Evolutionary conservation across 345 rosid genomes (phyloP), one percentile per base, ranked within the genome.

Genomic region (Clausena lansium): DNA sequence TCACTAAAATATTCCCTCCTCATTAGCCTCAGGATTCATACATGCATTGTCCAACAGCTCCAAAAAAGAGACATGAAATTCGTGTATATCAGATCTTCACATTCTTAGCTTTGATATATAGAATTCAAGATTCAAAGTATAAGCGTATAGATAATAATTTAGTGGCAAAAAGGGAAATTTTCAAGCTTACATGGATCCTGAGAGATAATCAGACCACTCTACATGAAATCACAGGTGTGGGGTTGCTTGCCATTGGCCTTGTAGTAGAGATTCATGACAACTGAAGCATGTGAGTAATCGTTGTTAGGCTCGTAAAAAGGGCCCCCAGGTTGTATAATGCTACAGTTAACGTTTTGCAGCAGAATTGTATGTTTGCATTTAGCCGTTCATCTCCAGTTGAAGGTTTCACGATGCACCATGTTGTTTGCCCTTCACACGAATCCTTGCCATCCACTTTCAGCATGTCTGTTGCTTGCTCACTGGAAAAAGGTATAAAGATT

Each of bases 181-280:
- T 62, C 66, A 30, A 30, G 36, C 74, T 71, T 54, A 71, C 74
- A 71, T 20, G 74, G 62, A 54, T 71, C 62, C 25, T 54, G 10
- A 32, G 74, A 54, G 62, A 71, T 22, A 54, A 71, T 71, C 2
- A 71, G 47, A 33, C 74, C 74, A 54, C 62, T 84, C 70, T 76
- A 72, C 6, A 73, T 57, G 84, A 84, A 84, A 77, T 84, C 81
- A 60, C 87, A 84, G 67, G 70, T 64, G 81, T 82, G 77, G 13
- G 79, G 74, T 19, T 73, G 80, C 77, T 79, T 81, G 61, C 19
- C 28, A 17, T 71, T 78, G 27, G 27, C 52, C 69, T 79, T 82
- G 79, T 76, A 84, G 71, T 79, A 84, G 62, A 84, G 79, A 67
- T 84, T 79, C 83, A 84, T 76, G 67, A 84, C 84, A 35, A 72